Percentiles rank a stretch among this genome's conserved stretches.
phyloP scores from a whole-genome alignment of 2,329 filamentous ascomycete genomes.

The Fusarium nelsonii region DNA sequence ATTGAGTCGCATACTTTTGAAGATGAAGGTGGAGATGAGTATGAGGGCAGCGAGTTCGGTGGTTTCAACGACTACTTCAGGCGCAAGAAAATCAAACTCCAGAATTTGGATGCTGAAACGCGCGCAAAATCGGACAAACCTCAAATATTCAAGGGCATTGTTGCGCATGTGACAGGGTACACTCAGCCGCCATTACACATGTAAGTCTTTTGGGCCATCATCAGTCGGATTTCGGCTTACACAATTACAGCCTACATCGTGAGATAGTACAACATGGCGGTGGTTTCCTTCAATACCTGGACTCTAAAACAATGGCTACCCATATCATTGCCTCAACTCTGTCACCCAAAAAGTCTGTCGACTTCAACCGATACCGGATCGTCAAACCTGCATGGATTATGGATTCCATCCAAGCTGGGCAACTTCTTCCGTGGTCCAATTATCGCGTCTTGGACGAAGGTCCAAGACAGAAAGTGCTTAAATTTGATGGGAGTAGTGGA shows the following conservation, averaged over 20 bases:
- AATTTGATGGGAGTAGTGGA: conserved; percentile 70
- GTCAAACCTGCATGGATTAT: conserved; percentile 96
- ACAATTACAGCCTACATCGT: conserved; percentile 71
- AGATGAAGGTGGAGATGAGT: conserved; percentile 90
- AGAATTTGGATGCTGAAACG: conserved; percentile 89
- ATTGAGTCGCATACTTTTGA: conserved; percentile 78
- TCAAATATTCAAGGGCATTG: conserved; percentile 89
- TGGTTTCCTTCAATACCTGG: conserved; percentile 92
- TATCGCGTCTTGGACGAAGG: conserved; percentile 90
- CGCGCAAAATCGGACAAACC: conserved; percentile 78
- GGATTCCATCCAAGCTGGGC: conserved; percentile 86
- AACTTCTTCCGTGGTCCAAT: conserved; percentile 84
- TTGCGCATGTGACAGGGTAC: conserved; percentile 94
- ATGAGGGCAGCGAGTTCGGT: conserved; percentile 86
- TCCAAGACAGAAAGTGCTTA: conserved; percentile 81
- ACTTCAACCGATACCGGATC: conserved; percentile 88
- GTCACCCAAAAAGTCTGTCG: conserved; percentile 91
- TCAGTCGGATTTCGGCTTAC: conserved; percentile 28
- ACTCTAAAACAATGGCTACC: conserved; percentile 93
- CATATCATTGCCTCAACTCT: conserved; percentile 94
- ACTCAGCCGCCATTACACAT: conserved; percentile 93
- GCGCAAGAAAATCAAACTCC: conserved; percentile 95
- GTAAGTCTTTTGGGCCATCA: conserved; percentile 51
- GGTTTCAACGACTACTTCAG: conserved; percentile 93
- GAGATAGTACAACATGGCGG: conserved; percentile 95